Percentiles rank a stretch among this genome's conserved stretches.
Conservation (phyloP, 805 yeast species). For the Zygosaccharomyces lentus region DNA sequence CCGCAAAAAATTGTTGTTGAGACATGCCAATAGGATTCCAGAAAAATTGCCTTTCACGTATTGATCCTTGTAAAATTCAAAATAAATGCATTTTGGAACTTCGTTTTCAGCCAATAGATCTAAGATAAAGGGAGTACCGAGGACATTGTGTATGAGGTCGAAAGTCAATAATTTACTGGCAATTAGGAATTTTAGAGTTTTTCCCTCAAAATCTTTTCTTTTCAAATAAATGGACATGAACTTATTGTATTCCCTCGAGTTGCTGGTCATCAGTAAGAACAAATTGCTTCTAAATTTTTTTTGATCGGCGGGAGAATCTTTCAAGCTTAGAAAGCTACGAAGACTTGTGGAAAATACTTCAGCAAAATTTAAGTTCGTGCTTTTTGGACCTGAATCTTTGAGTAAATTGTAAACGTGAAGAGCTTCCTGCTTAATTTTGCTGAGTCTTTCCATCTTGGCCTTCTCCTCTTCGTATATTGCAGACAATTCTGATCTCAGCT, state of each 20-base stretch:
- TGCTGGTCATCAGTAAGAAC: constrained; percentile 21
- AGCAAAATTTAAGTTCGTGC: constrained; percentile 20
- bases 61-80: constrained; percentile 21
- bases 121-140: constrained; percentile 19
- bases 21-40: constrained; percentile 17
- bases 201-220: constrained; percentile 24
- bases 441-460: constrained; percentile 19
- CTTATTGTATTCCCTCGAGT: constrained; percentile 29
- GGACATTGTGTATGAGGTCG: constrained; percentile 25
- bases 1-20: constrained; percentile 5
- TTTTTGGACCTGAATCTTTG: constrained; percentile 11
- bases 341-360: constrained; percentile 32
- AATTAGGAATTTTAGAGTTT: constrained; percentile 23
- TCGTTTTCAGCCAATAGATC: constrained; percentile 11
- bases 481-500: constrained; percentile 25
- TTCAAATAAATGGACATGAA: constrained; percentile 33
- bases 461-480: constrained; percentile 32
- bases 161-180: constrained; percentile 28
- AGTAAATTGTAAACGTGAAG: constrained; percentile 14
- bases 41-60: constrained; percentile 24
- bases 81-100: constrained; percentile 16
- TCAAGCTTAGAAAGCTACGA: constrained; percentile 17
- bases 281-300: constrained; percentile 21
- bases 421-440: constrained; percentile 18
- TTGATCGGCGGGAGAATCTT: constrained; percentile 5